Percentiles rank a stretch among this genome's conserved stretches.
These are phyloP conservation scores for Vachellia collinsii DNA, from an alignment of 306 rosid species.

Conservation along the genomic window DNA sequence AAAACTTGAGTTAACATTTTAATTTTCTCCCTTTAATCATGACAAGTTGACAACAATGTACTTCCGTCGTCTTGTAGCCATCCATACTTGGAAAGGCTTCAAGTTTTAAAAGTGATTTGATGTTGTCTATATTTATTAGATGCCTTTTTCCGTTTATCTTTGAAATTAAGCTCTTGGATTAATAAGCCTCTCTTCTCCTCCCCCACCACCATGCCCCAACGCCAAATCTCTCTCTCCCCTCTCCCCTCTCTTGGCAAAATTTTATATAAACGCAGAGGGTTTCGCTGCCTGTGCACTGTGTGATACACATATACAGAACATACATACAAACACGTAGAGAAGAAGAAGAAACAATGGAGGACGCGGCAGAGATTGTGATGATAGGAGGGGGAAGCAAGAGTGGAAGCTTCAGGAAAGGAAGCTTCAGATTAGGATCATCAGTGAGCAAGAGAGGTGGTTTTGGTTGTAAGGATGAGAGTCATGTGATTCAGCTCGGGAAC, in stretches of 20 bases:
- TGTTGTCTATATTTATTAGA: too few species aligned
- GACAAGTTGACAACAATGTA: too few species aligned
- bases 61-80: too few species aligned
- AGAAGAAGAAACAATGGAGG: not conserved
- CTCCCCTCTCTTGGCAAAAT: not conserved
- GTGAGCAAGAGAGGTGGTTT: not conserved
- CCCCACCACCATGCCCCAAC: too few species aligned
- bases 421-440: constrained; percentile 39
- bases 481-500: constrained; percentile 42
- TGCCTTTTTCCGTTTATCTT: not conserved
- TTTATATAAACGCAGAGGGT: constrained; percentile 7
- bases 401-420: constrained; percentile 38
- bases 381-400: not conserved
- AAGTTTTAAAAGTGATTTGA: too few species aligned
- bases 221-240: too few species aligned
- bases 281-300: not conserved
- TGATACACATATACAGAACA: not conserved
- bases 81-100: too few species aligned
- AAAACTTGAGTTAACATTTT: too few species aligned
- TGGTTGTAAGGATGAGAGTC: constrained; percentile 14
- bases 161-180: not conserved
- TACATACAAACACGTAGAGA: not conserved
- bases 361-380: not conserved
- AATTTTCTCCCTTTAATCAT: too few species aligned
- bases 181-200: too few species aligned